Base-by-base conservation (phyloP, 306 rosid species). In the Vigna mungo region DNA sequence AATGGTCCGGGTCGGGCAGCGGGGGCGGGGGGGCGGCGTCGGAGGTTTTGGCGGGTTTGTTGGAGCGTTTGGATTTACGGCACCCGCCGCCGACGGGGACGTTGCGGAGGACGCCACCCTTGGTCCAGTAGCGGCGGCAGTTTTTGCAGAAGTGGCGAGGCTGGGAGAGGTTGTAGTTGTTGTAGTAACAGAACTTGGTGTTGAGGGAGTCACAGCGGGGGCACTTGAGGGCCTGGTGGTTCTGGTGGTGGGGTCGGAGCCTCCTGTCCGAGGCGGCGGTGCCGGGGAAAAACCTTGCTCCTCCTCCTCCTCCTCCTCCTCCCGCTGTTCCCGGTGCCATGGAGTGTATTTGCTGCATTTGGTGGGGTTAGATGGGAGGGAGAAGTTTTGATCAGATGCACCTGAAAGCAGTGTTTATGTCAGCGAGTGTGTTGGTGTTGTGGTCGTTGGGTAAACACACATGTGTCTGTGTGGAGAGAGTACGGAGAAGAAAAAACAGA, bases 81-180 rank as follows among this genome's bases (percentile, higher is more conserved):
- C 93, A 92, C 1, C 97, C 98, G 0, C 98, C 98, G 8, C 98
- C 98, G 81, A 95, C 89, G 8, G 98, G 98, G 55, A 95, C 98
- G 93, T 92, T 95, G 30, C 98, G 97, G 74, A 95, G 98, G 80
- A 95, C 97, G 37, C 98, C 98, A 25, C 98, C 98, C 71, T 89
- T 92, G 51, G 98, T 95, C 98, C 98, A 95, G 87, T 95, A 95
- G 3, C 98, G 89, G 7, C 98, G 97, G 84, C 98, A 95, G 87
- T 80, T 84, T 85, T 95, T 95, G 85, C 98, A 95, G 88, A 95
- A 95, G 84, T 95, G 93, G 67, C 98, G 98, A 0, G 98, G 97
- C 91, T 95, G 98, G 2, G 98, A 95, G 83, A 95, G 96, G 82
- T 95, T 92, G 85, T 95, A 95, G 84, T 95, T 95, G 79, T 95